phyloP scores from a whole-genome alignment of 1,284 basidiomycete genomes.

The Microstroma glucosiphilum region DNA sequence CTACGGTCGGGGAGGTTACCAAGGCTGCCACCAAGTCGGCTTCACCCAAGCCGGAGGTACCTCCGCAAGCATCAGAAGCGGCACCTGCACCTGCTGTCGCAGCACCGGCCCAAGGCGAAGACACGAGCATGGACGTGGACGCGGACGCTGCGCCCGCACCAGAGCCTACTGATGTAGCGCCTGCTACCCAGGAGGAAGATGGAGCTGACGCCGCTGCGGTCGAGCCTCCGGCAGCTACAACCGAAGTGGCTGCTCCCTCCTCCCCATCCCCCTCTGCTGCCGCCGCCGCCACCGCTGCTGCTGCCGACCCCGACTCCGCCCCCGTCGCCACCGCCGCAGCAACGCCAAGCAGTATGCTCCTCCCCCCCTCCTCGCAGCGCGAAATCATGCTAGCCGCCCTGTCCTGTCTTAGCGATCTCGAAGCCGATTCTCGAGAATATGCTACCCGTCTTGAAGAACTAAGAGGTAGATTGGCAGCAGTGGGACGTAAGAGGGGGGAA shows the following conservation, averaged over 20 bases:
- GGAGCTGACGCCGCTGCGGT: background rate
- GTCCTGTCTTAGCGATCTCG: slow-evolving; percentile 50
- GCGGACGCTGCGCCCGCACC: too few species aligned
- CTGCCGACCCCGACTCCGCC: background rate
- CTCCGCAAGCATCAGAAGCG: too few species aligned
- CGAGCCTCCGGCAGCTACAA: background rate
- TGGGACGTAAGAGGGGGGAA: slow-evolving; percentile 53
- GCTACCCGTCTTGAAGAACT: slow-evolving; percentile 56
- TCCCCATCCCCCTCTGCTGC: background rate
- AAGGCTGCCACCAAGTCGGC: too few species aligned
- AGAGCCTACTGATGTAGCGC: too few species aligned
- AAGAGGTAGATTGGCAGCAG: slow-evolving; percentile 53
- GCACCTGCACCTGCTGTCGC: too few species aligned
- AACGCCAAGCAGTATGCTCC: background rate
- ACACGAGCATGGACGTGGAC: too few species aligned
- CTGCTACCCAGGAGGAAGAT: background rate
- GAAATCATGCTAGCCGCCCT: slow-evolving; percentile 43
- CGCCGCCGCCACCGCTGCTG: background rate
- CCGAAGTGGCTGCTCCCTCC: background rate
- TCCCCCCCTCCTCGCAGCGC: slow-evolving; percentile 35
- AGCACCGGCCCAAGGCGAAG: too few species aligned
- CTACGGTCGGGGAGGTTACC: too few species aligned
- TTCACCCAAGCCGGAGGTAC: too few species aligned
- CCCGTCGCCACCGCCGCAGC: background rate
- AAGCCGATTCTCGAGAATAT: slow-evolving; percentile 56